A percentile compares a stretch with the other conserved stretches of the same genome.
Evolutionary conservation across 2,329 filamentous ascomycete species (phyloP).

Genomic region (Beauveria medogensis): DNA sequence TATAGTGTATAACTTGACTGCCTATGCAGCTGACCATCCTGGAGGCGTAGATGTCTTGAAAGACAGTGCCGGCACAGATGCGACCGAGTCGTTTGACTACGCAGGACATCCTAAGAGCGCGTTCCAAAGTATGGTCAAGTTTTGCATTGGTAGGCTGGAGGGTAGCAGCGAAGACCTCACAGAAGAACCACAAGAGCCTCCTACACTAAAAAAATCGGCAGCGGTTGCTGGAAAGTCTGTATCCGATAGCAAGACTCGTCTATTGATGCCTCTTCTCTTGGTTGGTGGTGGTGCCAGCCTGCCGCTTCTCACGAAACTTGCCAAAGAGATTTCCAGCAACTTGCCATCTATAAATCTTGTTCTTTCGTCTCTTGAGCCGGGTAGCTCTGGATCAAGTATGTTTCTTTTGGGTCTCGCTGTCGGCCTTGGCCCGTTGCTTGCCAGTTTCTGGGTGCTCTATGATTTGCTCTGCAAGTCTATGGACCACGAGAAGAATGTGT

Average conservation of each 20-base stretch:
- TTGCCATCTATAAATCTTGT: background rate
- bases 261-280: background rate
- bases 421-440: background rate
- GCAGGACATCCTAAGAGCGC: background rate
- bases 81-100: background rate
- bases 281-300: background rate
- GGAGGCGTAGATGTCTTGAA: background rate
- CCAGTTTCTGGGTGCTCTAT: background rate
- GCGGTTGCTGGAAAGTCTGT: background rate
- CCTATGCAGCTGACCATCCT: background rate
- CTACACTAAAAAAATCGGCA: background rate
- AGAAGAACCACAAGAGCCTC: background rate
- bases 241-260: background rate
- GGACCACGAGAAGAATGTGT: slow-evolving; percentile 1
- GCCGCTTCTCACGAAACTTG: background rate
- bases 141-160: background rate
- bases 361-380: background rate
- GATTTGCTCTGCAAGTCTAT: background rate
- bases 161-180: background rate
- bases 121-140: background rate
- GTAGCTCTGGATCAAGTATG: background rate
- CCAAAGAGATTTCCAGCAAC: background rate
- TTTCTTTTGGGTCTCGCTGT: background rate
- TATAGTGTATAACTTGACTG: background rate
- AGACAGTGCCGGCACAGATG: background rate